Conservation (phyloP, 116 monocot species). For the Papilionanthe hybrid region DNA sequence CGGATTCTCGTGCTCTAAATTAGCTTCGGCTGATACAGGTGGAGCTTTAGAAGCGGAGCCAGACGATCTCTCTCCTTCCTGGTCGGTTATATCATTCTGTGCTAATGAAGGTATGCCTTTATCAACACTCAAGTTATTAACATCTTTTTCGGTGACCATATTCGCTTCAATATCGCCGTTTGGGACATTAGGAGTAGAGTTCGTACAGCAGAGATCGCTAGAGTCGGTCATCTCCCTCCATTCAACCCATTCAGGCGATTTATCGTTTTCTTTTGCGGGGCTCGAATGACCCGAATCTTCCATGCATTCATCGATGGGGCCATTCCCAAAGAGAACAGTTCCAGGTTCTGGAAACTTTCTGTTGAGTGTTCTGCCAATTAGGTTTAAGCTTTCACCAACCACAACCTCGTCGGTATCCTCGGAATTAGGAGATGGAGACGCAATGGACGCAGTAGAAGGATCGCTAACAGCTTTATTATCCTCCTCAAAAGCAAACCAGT, state of each 20-base stretch:
- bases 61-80: neutral
- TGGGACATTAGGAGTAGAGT: neutral
- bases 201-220: constrained; percentile 12
- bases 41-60: neutral
- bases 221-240: constrained; percentile 50
- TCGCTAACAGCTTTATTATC: constrained; percentile 32
- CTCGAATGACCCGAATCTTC: constrained; percentile 10
- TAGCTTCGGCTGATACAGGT: neutral
- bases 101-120: no score
- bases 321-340: constrained; percentile 29
- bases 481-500: constrained; percentile 64
- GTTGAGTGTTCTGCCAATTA: constrained; percentile 10
- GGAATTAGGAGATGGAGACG: constrained; percentile 37
- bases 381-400: constrained; percentile 34
- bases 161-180: neutral
- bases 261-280: constrained; percentile 15
- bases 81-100: no score
- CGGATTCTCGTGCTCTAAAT: neutral
- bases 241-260: constrained; percentile 44
- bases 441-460: constrained; percentile 16
- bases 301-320: constrained; percentile 18
- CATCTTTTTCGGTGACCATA: no score
- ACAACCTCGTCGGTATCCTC: constrained; percentile 42
- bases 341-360: constrained; percentile 6
- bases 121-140: no score